A percentile compares a stretch with the other conserved stretches of the same genome.
Evolutionary conservation across 176 grass and related monocot species (phyloP).

Genomic region (Echinochloa phyllopogon): DNA sequence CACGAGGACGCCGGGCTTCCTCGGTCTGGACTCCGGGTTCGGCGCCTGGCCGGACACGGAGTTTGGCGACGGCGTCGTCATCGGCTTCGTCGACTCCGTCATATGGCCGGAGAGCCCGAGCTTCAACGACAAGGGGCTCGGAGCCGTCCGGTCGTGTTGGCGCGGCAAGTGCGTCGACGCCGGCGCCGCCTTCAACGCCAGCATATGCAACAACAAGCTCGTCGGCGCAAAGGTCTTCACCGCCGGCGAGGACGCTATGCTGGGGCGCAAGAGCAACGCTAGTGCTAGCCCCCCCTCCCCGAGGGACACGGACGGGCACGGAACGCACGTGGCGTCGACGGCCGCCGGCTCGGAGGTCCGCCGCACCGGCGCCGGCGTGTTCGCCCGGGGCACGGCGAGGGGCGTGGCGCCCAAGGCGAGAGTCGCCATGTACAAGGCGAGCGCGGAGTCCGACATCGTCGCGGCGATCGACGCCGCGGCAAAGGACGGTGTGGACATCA

Average conservation of each 20-base stretch:
- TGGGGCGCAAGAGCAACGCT: too few species aligned
- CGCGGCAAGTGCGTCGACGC: slow-evolving; percentile 12
- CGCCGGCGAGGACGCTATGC: too few species aligned
- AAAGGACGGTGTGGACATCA: neutral
- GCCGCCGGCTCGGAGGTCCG: neutral
- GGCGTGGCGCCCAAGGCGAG: slow-evolving; percentile 18
- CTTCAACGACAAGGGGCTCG: slow-evolving; percentile 24
- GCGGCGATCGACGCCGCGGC: neutral
- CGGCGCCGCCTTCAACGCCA: neutral
- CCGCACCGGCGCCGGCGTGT: neutral
- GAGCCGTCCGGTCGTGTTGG: slow-evolving; percentile 8
- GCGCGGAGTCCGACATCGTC: neutral
- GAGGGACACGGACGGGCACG: slow-evolving; percentile 25
- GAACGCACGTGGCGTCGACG: slow-evolving; percentile 36
- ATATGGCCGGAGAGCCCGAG: slow-evolving; percentile 45
- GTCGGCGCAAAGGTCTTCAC: slow-evolving; percentile 38
- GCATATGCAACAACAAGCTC: slow-evolving; percentile 49
- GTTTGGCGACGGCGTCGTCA: slow-evolving; percentile 28
- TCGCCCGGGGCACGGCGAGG: neutral
- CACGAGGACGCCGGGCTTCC: slow-evolving; percentile 37
- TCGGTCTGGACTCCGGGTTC: neutral
- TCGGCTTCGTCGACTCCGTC: slow-evolving; percentile 30
- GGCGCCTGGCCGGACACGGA: slow-evolving; percentile 23
- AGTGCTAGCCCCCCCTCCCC: neutral
- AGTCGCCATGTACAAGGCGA: slow-evolving; percentile 35